A percentile compares a stretch with the other conserved stretches of the same genome.
These are phyloP conservation scores for Soucietia sequanensis DNA, from an alignment of 805 yeast genomes.

Conservation along the genomic window DNA sequence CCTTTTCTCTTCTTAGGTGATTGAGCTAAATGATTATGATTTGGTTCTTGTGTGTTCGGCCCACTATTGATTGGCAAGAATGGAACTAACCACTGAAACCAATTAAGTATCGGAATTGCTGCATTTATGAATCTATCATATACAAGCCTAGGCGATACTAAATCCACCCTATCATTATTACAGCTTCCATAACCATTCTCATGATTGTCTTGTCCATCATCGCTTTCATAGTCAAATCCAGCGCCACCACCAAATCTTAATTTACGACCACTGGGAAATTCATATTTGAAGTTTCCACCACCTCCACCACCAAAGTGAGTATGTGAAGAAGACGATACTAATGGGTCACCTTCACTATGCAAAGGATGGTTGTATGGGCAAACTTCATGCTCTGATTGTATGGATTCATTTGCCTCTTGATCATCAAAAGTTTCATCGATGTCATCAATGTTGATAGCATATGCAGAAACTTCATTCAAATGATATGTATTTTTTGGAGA, in stretches of 20 bases:
- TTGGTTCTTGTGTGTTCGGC: too few relatives aligned
- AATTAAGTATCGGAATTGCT: conserved; percentile 8
- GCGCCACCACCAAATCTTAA: conserved; percentile 27
- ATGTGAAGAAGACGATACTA: conserved; percentile 1
- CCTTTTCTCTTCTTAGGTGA: conserved; percentile 1
- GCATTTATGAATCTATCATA: too few relatives aligned
- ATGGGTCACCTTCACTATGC: neutral
- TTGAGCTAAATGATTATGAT: conserved; percentile 4
- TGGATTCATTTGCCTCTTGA: conserved; percentile 1
- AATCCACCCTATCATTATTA: conserved; percentile 1
- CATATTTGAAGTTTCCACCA: conserved; percentile 20
- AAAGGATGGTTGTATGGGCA: neutral
- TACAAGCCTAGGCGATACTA: too few relatives aligned
- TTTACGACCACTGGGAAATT: conserved; percentile 20
- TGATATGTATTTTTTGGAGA: conserved; percentile 41
- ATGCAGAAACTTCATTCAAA: conserved; percentile 25
- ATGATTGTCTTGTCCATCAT: conserved; percentile 3
- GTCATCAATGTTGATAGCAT: conserved; percentile 17
- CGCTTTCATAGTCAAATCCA: conserved; percentile 19
- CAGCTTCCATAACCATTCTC: conserved; percentile 2
- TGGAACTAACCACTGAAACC: conserved; percentile 24
- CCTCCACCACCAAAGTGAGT: conserved; percentile 18
- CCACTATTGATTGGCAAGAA: conserved; percentile 14
- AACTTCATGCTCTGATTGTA: neutral
- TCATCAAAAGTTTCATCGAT: conserved; percentile 1